These are phyloP conservation scores for Heliamphora pulchella DNA, from an alignment of 179 eudicot genomes.

Conservation along the genomic window DNA sequence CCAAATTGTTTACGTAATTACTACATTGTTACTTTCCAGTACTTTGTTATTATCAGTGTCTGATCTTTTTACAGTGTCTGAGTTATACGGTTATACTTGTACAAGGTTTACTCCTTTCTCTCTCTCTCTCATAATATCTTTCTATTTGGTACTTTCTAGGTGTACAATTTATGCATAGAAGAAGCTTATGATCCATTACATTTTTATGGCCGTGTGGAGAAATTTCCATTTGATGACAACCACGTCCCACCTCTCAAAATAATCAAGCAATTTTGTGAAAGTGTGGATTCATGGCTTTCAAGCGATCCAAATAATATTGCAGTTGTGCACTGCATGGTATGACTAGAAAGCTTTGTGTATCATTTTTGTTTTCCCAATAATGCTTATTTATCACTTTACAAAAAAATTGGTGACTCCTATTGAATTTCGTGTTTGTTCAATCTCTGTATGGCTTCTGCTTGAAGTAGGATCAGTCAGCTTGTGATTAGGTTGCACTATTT, in stretches of 20 bases:
- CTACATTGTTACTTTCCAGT: not conserved
- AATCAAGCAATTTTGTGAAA: constrained; percentile 55
- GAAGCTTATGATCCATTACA: constrained; percentile 48
- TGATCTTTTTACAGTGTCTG: not conserved
- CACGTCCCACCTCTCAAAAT: constrained; percentile 50
- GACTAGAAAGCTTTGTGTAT: constrained; percentile 5
- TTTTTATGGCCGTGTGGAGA: constrained; percentile 55
- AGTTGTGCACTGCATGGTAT: constrained; percentile 63
- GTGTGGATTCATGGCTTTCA: constrained; percentile 52
- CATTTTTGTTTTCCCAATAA: not conserved
- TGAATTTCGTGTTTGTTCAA: not conserved
- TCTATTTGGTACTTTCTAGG: constrained; percentile 23
- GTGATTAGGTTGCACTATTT: not conserved
- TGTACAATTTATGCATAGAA: constrained; percentile 54
- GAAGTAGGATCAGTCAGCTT: not conserved
- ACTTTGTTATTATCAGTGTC: not conserved
- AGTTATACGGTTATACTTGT: no score
- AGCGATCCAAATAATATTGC: constrained; percentile 45
- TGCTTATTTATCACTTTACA: not conserved
- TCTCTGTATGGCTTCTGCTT: not conserved
- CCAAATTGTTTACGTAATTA: not conserved
- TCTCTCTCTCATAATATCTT: constrained; percentile 1
- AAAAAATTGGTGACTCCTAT: not conserved
- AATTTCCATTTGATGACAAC: constrained; percentile 57
- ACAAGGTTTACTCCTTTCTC: not conserved